These are phyloP conservation scores for Didymella keratinophila DNA, from an alignment of 2,329 filamentous ascomycete genomes.

Conservation along the genomic window DNA sequence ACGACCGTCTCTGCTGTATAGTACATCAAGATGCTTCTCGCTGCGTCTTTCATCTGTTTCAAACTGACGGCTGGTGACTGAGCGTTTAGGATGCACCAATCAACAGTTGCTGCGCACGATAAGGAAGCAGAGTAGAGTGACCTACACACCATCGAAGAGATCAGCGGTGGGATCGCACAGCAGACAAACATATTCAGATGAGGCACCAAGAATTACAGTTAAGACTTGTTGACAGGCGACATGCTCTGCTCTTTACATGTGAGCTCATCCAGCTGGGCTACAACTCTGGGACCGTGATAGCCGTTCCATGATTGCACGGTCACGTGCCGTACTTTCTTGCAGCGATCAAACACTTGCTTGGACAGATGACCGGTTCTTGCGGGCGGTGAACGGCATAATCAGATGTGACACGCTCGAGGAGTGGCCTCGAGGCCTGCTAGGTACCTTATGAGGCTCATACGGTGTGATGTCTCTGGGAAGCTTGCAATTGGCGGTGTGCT, in stretches of 20 bases:
- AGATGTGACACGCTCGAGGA: slow-evolving; percentile 3
- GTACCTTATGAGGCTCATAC: neutral
- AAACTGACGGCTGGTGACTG: neutral
- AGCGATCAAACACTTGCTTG: neutral
- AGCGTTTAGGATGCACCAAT: slow-evolving; percentile 4
- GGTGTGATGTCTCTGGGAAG: slow-evolving; percentile 7
- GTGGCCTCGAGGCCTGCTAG: neutral
- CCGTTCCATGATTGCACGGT: neutral
- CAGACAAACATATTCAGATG: neutral
- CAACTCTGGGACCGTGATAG: neutral
- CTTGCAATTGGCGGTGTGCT: slow-evolving; percentile 32
- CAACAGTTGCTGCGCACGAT: slow-evolving; percentile 10
- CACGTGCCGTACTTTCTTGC: slow-evolving; percentile 1
- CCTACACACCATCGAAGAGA: slow-evolving; percentile 10
- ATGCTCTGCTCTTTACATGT: neutral
- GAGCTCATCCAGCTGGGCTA: neutral
- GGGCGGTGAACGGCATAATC: slow-evolving; percentile 13
- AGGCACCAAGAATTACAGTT: neutral
- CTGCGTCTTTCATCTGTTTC: slow-evolving; percentile 10
- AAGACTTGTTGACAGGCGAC: neutral
- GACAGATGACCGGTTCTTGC: neutral
- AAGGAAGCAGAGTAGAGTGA: slow-evolving; percentile 7
- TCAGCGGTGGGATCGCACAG: neutral
- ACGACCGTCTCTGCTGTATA: neutral
- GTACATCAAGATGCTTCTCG: slow-evolving; percentile 7